Conservation (phyloP, 768 basidiomycete genomes). For the Sistotremastrum niveocremeum region DNA sequence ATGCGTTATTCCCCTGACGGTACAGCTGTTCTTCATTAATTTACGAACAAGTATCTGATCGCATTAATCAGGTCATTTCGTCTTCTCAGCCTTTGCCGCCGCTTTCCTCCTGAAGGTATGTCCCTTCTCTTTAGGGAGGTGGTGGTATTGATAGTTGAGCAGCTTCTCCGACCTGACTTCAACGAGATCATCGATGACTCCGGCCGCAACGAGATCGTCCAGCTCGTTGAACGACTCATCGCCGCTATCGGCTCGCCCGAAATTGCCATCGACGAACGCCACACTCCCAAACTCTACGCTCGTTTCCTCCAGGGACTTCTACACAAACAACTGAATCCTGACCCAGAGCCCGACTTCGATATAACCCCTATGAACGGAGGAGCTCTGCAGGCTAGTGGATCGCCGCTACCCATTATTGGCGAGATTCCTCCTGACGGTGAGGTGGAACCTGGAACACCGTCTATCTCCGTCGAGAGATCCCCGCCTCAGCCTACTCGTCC, state of each 20-base stretch:
- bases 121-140: too few relatives aligned
- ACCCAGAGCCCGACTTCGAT: too few relatives aligned
- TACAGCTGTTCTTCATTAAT: too few relatives aligned
- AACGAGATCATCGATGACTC: conserved; percentile 45
- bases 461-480: too few relatives aligned
- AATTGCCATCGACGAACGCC: conserved; percentile 69
- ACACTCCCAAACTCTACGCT: conserved; percentile 70
- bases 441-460: too few relatives aligned
- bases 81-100: conserved; percentile 70
- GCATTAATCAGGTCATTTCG: conserved; percentile 42
- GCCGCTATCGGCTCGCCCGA: conserved; percentile 42
- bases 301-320: conserved; percentile 63
- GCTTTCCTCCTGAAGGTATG: conserved; percentile 57
- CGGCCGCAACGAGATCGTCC: conserved; percentile 58
- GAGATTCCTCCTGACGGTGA: too few relatives aligned
- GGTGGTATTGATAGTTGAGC: too few relatives aligned
- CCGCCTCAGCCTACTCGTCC: too few relatives aligned
- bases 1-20: conserved; percentile 64
- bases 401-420: too few relatives aligned
- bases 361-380: too few relatives aligned
- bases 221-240: conserved; percentile 58
- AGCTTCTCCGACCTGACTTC: conserved; percentile 63
- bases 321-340: conserved; percentile 19
- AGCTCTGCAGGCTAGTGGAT: too few relatives aligned
- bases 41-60: too few relatives aligned